A percentile compares a stretch with the other conserved stretches of the same genome.
phyloP scores from a whole-genome alignment of 495 filamentous ascomycete genomes.

The Paragyromitra xinjiangensis region DNA sequence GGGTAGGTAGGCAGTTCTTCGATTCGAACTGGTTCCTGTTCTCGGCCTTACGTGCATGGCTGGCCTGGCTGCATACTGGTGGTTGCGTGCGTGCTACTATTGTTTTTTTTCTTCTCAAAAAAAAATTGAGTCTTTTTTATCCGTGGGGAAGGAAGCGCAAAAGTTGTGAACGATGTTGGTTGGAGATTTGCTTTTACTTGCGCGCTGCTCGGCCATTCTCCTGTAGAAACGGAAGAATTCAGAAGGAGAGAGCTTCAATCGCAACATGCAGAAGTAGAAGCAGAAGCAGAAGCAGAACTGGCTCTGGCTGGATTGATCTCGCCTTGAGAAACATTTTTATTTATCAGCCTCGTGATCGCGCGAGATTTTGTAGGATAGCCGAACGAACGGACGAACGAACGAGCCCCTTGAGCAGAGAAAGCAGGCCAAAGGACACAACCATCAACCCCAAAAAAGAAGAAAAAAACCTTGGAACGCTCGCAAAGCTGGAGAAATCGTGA shows the following conservation, averaged over 20 bases:
- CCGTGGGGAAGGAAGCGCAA: constrained; percentile 35
- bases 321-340: constrained; percentile 27
- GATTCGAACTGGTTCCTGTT: constrained; percentile 52
- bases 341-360: constrained; percentile 51
- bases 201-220: constrained; percentile 11
- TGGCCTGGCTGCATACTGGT: constrained; percentile 18
- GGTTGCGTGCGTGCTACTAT: constrained; percentile 34
- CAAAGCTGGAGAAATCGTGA: constrained; percentile 40
- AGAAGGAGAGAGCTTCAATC: constrained; percentile 44
- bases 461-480: constrained; percentile 33
- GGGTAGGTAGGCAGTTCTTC: constrained; percentile 37
- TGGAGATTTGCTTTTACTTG: constrained; percentile 38
- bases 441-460: constrained; percentile 23
- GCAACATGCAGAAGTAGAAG: constrained; percentile 34
- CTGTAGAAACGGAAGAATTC: constrained; percentile 42
- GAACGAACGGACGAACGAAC: constrained; percentile 15
- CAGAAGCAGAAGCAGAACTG: not conserved
- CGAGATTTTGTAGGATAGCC: constrained; percentile 49
- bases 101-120: not conserved
- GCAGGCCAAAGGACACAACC: constrained; percentile 1
- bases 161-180: constrained; percentile 41
- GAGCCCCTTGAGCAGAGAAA: constrained; percentile 16
- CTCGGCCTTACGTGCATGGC: constrained; percentile 52
- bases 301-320: constrained; percentile 22
- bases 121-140: constrained; percentile 44